Percentiles rank a stretch among this genome's conserved stretches.
phyloP scores from a whole-genome alignment of 345 rosid species.

The Cochlearia excelsa region DNA sequence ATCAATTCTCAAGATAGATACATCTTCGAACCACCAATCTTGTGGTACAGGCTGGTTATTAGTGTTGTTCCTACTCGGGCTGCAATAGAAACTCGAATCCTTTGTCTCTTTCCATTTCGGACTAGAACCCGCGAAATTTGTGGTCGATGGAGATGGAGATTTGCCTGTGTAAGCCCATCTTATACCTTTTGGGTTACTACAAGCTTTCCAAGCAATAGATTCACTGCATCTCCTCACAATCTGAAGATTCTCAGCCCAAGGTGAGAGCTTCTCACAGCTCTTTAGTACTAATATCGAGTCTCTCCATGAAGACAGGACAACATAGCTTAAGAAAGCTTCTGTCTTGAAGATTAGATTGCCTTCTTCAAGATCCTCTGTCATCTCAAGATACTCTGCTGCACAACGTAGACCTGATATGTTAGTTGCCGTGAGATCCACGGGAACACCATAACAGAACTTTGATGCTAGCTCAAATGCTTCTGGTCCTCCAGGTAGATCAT shows the following conservation, averaged over 20 bases:
- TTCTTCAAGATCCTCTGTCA: conserved; percentile 99
- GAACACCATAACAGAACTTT: conserved; percentile 91
- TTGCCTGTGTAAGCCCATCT: conserved; percentile 89
- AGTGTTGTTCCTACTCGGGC: conserved; percentile 61
- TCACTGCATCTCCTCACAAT: conserved; percentile 92
- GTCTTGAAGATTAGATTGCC: conserved; percentile 96
- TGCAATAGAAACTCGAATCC: conserved; percentile 47
- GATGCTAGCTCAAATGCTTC: conserved; percentile 90
- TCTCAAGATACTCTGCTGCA: conserved; percentile 95
- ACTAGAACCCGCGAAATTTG: conserved; percentile 43
- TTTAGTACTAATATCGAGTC: conserved; percentile 86
- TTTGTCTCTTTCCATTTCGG: conserved; percentile 75
- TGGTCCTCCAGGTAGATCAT: conserved; percentile 87
- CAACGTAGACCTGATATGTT: conserved; percentile 89
- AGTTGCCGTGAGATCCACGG: conserved; percentile 86
- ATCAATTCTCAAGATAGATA: conserved; percentile 84
- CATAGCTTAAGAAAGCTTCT: conserved; percentile 95
- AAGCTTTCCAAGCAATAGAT: conserved; percentile 98
- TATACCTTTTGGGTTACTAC: conserved; percentile 94
- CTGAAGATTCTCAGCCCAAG: conserved; percentile 98
- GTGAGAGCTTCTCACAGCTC: conserved; percentile 90
- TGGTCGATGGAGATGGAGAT: conserved; percentile 42
- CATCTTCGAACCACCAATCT: conserved; percentile 99
- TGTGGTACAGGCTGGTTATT: conserved; percentile 79
- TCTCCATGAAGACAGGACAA: conserved; percentile 93